Base-by-base conservation (phyloP, 257 asterid genomes). In the Penstemon davidsonii region DNA sequence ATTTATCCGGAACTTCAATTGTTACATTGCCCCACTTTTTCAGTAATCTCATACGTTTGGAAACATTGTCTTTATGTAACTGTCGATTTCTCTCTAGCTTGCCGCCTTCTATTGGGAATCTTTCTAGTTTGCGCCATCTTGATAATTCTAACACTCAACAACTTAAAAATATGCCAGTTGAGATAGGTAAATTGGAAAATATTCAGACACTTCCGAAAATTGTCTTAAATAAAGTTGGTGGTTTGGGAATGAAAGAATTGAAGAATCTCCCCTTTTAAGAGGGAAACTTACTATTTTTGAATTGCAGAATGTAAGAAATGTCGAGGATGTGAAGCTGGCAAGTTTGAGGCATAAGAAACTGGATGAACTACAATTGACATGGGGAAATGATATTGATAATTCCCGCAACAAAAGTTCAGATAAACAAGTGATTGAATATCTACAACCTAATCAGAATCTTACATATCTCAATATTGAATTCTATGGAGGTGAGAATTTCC, bases 141-240 rank as follows among this genome's bases (percentile, higher is more conserved):
- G 95, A 87, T 73, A 82, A 79, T 73, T 80, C 84, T 2, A 69
- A 77, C 52, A 87, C 95, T 18, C 85, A 78, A 57, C 73, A 76
- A 55, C 80, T 85, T 77, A 87, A 68, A 67, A 86, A 81, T 74
- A 67, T 87, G 83, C 87, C 95, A 2, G 72, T 67, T 25, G 78
- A 79, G 65, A 82, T 85, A 46, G 82, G 91, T 41, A 60, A 78
- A 5, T 71, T 85, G 79, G 74, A 44, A 39, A 69, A 46, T 72
- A 75, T 85, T 64, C 91, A 74, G 75, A 83, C 87, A 9, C 76
- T 87, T 58, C 87, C 88, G 25, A 83, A 81, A 72, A 70, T 87
- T 55, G 85, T 82, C 47, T 54, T 83, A 71, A 75, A 83, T 58
- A 82, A 73, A 71, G 80, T 6, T 67, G 83, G 79, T 36, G 85